phyloP scores from a whole-genome alignment of 768 basidiomycete genomes.

The Mycena amicta region DNA sequence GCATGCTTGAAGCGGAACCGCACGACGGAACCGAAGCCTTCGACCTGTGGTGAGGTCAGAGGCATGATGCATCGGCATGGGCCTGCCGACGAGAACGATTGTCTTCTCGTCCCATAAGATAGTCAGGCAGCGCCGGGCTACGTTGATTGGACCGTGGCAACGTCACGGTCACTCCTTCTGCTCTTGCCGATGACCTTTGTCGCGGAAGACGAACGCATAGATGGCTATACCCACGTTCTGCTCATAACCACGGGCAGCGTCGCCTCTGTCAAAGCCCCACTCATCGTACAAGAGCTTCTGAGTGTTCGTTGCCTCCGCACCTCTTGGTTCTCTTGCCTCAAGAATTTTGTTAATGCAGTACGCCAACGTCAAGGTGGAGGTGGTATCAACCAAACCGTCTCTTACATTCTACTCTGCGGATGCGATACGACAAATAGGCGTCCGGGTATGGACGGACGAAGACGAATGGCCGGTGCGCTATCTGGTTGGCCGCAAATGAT shows the following conservation, averaged over 20 bases:
- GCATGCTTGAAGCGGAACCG: no score
- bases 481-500: no score
- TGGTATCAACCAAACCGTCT: constrained; percentile 79
- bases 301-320: constrained; percentile 37
- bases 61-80: no score
- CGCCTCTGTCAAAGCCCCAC: constrained; percentile 89
- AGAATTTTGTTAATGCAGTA: constrained; percentile 53
- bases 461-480: constrained; percentile 93
- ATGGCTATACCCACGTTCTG: constrained; percentile 64
- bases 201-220: constrained; percentile 42
- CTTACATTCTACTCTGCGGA: constrained; percentile 72
- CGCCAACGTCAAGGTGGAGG: constrained; percentile 72
- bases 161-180: not conserved
- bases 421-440: constrained; percentile 52
- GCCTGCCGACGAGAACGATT: no score
- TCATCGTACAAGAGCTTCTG: constrained; percentile 80
- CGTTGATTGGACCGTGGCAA: no score
- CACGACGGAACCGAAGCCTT: no score
- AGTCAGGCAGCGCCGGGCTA: no score
- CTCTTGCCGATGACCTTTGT: constrained; percentile 34
- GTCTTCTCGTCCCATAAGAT: no score
- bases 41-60: no score
- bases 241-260: constrained; percentile 94
- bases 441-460: constrained; percentile 82
- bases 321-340: not conserved